These are phyloP conservation scores for Quercus ilex DNA, from an alignment of 306 rosid genomes.

Conservation along the genomic window DNA sequence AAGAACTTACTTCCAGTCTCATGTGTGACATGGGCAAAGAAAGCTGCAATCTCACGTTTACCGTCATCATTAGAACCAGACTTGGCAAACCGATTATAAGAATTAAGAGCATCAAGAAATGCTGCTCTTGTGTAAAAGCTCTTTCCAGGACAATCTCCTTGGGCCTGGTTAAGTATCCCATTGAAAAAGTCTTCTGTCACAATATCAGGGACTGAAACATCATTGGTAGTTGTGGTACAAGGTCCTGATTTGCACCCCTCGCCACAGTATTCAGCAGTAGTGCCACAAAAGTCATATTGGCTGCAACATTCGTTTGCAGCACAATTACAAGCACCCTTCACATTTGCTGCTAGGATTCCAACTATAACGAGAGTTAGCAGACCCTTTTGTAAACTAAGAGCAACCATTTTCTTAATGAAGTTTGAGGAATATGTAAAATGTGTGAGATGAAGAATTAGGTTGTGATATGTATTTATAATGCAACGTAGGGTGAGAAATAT, in stretches of 20 bases:
- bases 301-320: conserved; percentile 17
- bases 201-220: neutral
- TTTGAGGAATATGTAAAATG: no score
- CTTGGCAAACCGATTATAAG: conserved; percentile 7
- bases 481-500: no score
- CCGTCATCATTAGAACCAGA: conserved; percentile 11
- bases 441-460: no score
- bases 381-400: neutral
- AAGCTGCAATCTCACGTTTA: conserved; percentile 36
- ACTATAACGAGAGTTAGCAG: neutral
- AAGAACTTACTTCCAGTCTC: conserved; percentile 29
- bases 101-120: conserved; percentile 17
- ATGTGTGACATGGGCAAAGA: conserved; percentile 32
- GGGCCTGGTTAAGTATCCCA: conserved; percentile 16
- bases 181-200: conserved; percentile 15
- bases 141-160: conserved; percentile 17
- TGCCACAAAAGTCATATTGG: conserved; percentile 15
- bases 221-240: neutral
- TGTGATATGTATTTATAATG: no score
- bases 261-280: neutral
- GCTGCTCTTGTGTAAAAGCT: conserved; percentile 28
- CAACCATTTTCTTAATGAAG: neutral
- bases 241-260: conserved; percentile 20
- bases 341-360: neutral
- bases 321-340: conserved; percentile 12